Evolutionary conservation across 768 basidiomycete genomes (phyloP).

Genomic region (Tylopilus rubrobrunneus): DNA sequence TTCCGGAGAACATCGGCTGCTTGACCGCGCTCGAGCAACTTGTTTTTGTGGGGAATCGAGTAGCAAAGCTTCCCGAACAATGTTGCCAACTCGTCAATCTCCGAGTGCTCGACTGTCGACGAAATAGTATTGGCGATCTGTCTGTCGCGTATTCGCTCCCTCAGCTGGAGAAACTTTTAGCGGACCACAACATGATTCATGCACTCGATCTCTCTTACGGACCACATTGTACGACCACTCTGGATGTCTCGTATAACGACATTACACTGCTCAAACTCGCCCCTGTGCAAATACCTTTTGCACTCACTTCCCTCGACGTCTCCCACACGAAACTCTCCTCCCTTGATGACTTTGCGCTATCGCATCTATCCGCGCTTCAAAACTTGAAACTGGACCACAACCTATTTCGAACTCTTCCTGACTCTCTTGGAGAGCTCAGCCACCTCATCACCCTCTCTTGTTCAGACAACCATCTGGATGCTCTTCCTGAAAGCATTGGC

Average conservation of each 20-base stretch:
- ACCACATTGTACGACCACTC: slow-evolving; percentile 47
- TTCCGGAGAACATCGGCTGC: slow-evolving; percentile 77
- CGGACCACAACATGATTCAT: slow-evolving; percentile 82
- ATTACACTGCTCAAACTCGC: slow-evolving; percentile 73
- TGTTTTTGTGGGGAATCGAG: slow-evolving; percentile 81
- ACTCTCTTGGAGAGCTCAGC: slow-evolving; percentile 71
- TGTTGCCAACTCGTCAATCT: slow-evolving; percentile 56
- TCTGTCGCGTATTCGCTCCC: slow-evolving; percentile 66
- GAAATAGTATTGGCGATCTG: slow-evolving; percentile 81
- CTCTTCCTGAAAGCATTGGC: slow-evolving; percentile 75
- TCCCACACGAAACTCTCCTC: slow-evolving; percentile 86
- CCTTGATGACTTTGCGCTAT: slow-evolving; percentile 69
- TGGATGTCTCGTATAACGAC: slow-evolving; percentile 86
- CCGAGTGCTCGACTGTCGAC: slow-evolving; percentile 72
- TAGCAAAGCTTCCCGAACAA: slow-evolving; percentile 66
- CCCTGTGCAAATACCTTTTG: slow-evolving; percentile 42
- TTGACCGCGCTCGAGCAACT: slow-evolving; percentile 67
- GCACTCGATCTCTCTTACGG: slow-evolving; percentile 78
- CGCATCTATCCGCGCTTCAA: slow-evolving; percentile 68
- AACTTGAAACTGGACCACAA: slow-evolving; percentile 82
- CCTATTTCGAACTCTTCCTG: slow-evolving; percentile 77
- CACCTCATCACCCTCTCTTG: slow-evolving; percentile 74
- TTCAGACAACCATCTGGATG: slow-evolving; percentile 84
- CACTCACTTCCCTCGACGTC: slow-evolving; percentile 77
- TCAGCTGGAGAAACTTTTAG: slow-evolving; percentile 58